A percentile compares a stretch with the other conserved stretches of the same genome.
phyloP scores from a whole-genome alignment of 2,329 filamentous ascomycete species.

The Chrysosporium keratinophilum region DNA sequence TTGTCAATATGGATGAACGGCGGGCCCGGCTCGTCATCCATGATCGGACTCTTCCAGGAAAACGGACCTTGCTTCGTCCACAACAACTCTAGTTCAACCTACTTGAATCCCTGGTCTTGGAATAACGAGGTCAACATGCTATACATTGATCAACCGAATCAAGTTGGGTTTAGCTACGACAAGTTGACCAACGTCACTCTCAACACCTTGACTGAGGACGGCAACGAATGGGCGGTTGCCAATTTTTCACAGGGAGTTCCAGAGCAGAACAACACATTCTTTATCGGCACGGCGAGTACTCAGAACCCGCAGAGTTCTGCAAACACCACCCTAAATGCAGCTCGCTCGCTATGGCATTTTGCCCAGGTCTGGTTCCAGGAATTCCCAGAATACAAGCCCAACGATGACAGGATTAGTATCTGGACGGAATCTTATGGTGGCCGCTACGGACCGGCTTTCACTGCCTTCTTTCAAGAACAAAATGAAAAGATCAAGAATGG shows the following conservation, averaged over 20 bases:
- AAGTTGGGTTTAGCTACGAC: slow-evolving; percentile 50
- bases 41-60: slow-evolving; percentile 35
- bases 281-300: slow-evolving; percentile 44
- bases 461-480: slow-evolving; percentile 34
- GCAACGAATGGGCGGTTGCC: slow-evolving; percentile 4
- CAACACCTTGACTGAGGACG: slow-evolving; percentile 12
- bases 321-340: slow-evolving; percentile 44
- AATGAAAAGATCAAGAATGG: slow-evolving; percentile 33
- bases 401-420: slow-evolving; percentile 42
- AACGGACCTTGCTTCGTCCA: slow-evolving; percentile 38
- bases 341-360: slow-evolving; percentile 50
- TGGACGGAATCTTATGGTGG: slow-evolving; percentile 41
- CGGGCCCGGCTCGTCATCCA: slow-evolving; percentile 38
- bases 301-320: slow-evolving; percentile 37
- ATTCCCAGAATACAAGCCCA: slow-evolving; percentile 53
- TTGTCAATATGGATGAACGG: slow-evolving; percentile 40
- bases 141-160: slow-evolving; percentile 58
- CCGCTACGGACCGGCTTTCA: slow-evolving; percentile 35
- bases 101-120: slow-evolving; percentile 46
- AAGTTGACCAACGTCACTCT: slow-evolving; percentile 32
- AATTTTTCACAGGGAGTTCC: slow-evolving; percentile 21
- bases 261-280: slow-evolving; percentile 40
- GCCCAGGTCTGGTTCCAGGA: slow-evolving; percentile 52
- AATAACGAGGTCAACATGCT: slow-evolving; percentile 52
- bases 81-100: slow-evolving; percentile 28